phyloP scores from a whole-genome alignment of 2,329 filamentous ascomycete species.

The Aspergillus neoniger region DNA sequence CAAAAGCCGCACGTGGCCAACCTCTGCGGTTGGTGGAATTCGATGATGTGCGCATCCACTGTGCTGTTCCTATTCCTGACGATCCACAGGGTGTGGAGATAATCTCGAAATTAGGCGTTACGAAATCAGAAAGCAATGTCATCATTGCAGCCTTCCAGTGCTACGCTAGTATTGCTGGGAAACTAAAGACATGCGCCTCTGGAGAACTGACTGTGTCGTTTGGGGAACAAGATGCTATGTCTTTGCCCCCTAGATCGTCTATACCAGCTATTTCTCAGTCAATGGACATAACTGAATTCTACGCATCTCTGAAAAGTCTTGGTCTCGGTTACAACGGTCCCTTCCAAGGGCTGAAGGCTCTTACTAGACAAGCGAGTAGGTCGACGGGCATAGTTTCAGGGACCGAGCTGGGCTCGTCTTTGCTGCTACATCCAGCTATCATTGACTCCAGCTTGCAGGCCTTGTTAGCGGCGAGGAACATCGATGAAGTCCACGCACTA shows the following conservation, averaged over 20 bases:
- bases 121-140: not conserved
- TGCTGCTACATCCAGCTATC: not conserved
- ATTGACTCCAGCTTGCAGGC: constrained; percentile 2
- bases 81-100: not conserved
- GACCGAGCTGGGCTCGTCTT: not conserved
- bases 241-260: not conserved
- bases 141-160: not conserved
- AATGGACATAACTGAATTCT: not conserved
- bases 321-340: constrained; percentile 7
- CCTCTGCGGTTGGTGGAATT: constrained; percentile 3
- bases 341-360: constrained; percentile 4
- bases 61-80: constrained; percentile 5
- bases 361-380: not conserved
- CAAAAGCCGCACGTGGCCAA: not conserved
- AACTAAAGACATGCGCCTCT: not conserved
- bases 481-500: not conserved
- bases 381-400: not conserved
- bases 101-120: not conserved
- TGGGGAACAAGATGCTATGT: not conserved
- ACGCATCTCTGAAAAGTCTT: not conserved
- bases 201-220: not conserved
- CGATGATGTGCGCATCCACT: constrained; percentile 1
- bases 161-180: not conserved
- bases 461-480: not conserved
- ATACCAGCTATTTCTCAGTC: not conserved